Evolutionary conservation across 1,139 yeast species (phyloP).

Genomic region (Suhomyces bokatorum): DNA sequence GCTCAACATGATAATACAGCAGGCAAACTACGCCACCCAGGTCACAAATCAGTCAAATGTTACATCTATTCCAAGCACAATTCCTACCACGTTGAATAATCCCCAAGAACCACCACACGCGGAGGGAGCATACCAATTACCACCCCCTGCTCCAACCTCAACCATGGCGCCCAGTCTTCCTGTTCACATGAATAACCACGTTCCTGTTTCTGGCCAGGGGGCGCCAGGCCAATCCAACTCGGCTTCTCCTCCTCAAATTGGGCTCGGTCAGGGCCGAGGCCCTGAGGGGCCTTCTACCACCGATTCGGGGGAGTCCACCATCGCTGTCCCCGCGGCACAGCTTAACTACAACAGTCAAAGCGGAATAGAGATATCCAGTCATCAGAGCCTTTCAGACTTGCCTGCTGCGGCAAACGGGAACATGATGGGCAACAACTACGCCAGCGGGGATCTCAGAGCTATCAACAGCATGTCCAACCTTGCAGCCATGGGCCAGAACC

Average conservation of each 20-base stretch:
- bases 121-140: constrained; percentile 6
- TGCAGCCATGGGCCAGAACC: constrained; percentile 20
- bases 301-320: constrained; percentile 16
- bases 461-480: constrained; percentile 44
- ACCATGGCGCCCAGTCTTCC: constrained; percentile 10
- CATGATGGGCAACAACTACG: constrained; percentile 5
- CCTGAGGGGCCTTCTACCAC: constrained; percentile 8
- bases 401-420: constrained; percentile 32
- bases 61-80: constrained; percentile 33
- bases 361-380: constrained; percentile 10
- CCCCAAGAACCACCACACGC: constrained; percentile 4
- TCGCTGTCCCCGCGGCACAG: constrained; percentile 2
- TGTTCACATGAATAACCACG: constrained; percentile 2
- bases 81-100: constrained; percentile 33
- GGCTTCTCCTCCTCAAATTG: constrained; percentile 1
- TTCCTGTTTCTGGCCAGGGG: not conserved
- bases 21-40: constrained; percentile 31
- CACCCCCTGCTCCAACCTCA: constrained; percentile 13
- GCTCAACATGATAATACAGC: constrained; percentile 34
- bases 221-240: not conserved
- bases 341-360: constrained; percentile 6
- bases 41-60: constrained; percentile 21
- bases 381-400: constrained; percentile 29
- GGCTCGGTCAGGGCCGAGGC: not conserved
- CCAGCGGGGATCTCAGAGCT: constrained; percentile 27